phyloP scores from a whole-genome alignment of 371 early-diverging fungal species.

The Rhizopus delemar region DNA sequence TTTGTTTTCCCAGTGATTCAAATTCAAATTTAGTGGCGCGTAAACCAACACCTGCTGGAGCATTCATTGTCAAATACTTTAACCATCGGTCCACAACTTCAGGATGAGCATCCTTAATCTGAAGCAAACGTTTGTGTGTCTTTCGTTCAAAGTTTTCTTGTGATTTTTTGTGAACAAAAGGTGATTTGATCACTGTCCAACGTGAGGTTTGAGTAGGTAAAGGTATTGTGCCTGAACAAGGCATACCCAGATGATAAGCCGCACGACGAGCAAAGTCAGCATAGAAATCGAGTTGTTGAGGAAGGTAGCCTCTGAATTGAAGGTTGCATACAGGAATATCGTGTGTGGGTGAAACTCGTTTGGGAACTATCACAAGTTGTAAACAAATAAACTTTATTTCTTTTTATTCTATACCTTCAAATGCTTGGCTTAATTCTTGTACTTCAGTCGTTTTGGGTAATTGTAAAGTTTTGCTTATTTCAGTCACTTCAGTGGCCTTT shows the following conservation, averaged over 20 bases:
- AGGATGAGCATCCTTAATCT: slow-evolving; percentile 79
- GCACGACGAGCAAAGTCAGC: slow-evolving; percentile 83
- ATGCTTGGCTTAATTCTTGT: slow-evolving; percentile 27
- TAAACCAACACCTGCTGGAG: slow-evolving; percentile 79
- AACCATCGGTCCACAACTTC: slow-evolving; percentile 80
- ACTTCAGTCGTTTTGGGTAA: slow-evolving; percentile 24
- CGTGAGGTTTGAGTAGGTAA: slow-evolving; percentile 78
- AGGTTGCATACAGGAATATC: slow-evolving; percentile 73
- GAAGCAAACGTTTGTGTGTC: slow-evolving; percentile 83
- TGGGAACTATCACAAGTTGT: slow-evolving; percentile 28
- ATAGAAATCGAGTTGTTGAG: slow-evolving; percentile 86
- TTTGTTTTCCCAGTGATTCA: slow-evolving; percentile 47
- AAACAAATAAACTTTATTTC: background rate
- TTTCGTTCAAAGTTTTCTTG: slow-evolving; percentile 95
- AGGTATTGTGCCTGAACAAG: slow-evolving; percentile 73
- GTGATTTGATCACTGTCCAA: slow-evolving; percentile 91
- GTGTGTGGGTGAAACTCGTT: slow-evolving; percentile 57
- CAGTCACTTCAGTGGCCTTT: background rate
- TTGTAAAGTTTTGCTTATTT: slow-evolving; percentile 14
- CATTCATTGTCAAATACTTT: slow-evolving; percentile 71
- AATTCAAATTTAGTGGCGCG: slow-evolving; percentile 71
- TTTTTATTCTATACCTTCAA: slow-evolving; percentile 25
- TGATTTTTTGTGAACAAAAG: slow-evolving; percentile 95
- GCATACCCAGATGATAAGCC: slow-evolving; percentile 76
- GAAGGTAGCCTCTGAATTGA: slow-evolving; percentile 71